These are phyloP conservation scores for Fusarium subglutinans DNA, from an alignment of 2,329 filamentous ascomycete species.

Conservation along the genomic window DNA sequence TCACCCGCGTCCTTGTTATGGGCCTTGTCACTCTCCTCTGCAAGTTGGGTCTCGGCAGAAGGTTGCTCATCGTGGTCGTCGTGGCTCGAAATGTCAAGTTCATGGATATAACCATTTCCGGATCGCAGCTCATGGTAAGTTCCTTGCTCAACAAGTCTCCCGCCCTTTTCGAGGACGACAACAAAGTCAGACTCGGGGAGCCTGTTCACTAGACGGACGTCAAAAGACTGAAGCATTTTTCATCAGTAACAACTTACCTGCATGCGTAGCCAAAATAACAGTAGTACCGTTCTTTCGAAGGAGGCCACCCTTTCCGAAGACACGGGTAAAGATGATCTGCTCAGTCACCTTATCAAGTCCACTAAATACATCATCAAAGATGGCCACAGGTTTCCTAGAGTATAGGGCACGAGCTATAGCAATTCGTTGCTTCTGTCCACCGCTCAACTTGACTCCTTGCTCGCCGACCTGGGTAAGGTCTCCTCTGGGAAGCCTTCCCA, in stretches of 20 bases:
- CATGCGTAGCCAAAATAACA: constrained; percentile 48
- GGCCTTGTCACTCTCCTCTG: neutral
- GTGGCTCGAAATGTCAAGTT: constrained; percentile 46
- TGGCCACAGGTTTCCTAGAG: constrained; percentile 45
- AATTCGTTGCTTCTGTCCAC: constrained; percentile 49
- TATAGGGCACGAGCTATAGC: constrained; percentile 48
- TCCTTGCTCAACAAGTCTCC: constrained; percentile 53
- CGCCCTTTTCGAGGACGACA: constrained; percentile 52
- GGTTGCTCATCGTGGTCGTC: constrained; percentile 10
- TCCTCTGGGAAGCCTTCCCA: constrained; percentile 37
- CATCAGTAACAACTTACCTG: constrained; percentile 28
- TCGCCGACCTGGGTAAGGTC: constrained; percentile 44
- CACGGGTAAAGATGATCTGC: constrained; percentile 50
- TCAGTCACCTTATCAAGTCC: constrained; percentile 54
- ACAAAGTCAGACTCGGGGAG: constrained; percentile 56
- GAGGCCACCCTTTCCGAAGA: constrained; percentile 51
- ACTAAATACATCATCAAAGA: constrained; percentile 54
- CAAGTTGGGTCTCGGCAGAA: neutral
- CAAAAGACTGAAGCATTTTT: neutral
- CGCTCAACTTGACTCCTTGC: constrained; percentile 48
- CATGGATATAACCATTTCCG: constrained; percentile 50
- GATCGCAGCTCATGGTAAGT: constrained; percentile 50
- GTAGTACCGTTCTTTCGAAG: constrained; percentile 45
- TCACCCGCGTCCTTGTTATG: neutral
- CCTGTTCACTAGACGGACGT: constrained; percentile 35